phyloP scores from a whole-genome alignment of 257 asterid genomes.

The Fraxinus pennsylvanica region DNA sequence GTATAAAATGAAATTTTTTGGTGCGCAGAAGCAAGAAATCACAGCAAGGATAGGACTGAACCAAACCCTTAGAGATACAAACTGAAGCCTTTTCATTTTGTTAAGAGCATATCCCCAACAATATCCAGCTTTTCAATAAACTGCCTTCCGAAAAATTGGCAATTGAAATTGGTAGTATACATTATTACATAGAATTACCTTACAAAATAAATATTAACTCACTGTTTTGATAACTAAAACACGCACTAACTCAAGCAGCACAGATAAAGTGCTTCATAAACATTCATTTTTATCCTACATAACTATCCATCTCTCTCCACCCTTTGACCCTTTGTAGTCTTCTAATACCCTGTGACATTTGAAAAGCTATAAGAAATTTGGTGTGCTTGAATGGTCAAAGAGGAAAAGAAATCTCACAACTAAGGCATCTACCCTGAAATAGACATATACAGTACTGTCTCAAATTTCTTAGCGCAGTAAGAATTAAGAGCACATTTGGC shows the following conservation, averaged over 20 bases:
- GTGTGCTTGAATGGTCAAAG: background rate
- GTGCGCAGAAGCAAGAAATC: constrained; percentile 3
- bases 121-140: constrained; percentile 11
- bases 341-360: background rate
- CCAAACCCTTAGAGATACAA: constrained; percentile 13
- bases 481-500: background rate
- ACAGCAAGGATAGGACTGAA: constrained; percentile 10
- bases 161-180: background rate
- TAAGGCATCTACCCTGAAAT: background rate
- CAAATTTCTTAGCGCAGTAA: background rate
- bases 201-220: background rate
- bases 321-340: background rate
- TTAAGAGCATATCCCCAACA: background rate
- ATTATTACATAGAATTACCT: background rate
- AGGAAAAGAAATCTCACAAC: background rate
- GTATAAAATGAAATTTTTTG: constrained; percentile 2
- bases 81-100: background rate
- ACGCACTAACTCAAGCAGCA: background rate
- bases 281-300: background rate
- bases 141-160: background rate
- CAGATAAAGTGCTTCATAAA: background rate
- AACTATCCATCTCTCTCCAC: background rate
- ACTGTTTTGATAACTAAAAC: background rate
- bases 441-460: background rate
- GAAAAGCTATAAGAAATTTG: background rate